Evolutionary conservation across 495 filamentous ascomycete species (phyloP).

Genomic region (Tuber aestivum): DNA sequence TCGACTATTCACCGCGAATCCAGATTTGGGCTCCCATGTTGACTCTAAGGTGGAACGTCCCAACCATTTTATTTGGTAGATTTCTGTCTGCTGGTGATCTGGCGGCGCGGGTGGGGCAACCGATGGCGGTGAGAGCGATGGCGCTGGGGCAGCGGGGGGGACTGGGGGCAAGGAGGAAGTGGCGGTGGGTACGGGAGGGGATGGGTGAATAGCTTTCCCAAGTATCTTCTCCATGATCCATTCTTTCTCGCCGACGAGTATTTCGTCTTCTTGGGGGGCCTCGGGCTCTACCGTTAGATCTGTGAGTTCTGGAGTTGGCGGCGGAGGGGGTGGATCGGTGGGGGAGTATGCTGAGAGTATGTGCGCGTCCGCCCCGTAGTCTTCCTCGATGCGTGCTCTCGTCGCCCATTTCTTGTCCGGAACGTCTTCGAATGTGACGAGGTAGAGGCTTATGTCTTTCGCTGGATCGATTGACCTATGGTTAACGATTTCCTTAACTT

Average conservation of each 20-base stretch:
- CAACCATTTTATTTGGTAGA: constrained; percentile 39
- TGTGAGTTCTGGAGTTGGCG: constrained; percentile 27
- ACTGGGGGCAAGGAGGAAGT: constrained; percentile 14
- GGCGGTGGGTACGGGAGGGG: constrained; percentile 18
- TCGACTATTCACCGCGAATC: constrained; percentile 23
- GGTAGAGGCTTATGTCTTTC: constrained; percentile 21
- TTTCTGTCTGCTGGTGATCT: background rate
- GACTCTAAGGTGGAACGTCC: constrained; percentile 21
- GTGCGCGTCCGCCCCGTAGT: constrained; percentile 15
- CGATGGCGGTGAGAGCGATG: background rate
- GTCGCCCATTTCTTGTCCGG: constrained; percentile 35
- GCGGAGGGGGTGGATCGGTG: constrained; percentile 1
- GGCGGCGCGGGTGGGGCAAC: background rate
- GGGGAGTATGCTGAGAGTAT: constrained; percentile 9
- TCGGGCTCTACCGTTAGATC: constrained; percentile 19
- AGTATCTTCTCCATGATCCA: constrained; percentile 41
- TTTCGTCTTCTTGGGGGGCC: constrained; percentile 14
- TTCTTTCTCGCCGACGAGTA: constrained; percentile 30
- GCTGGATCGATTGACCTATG: constrained; percentile 27
- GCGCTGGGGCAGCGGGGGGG: background rate
- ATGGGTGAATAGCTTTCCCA: constrained; percentile 14
- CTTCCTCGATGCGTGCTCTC: constrained; percentile 23
- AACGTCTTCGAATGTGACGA: constrained; percentile 36
- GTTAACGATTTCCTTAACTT: constrained; percentile 27
- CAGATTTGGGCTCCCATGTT: constrained; percentile 30